These are phyloP conservation scores for Colletotrichum tropicale DNA, from an alignment of 2,329 filamentous ascomycete genomes.

Conservation along the genomic window DNA sequence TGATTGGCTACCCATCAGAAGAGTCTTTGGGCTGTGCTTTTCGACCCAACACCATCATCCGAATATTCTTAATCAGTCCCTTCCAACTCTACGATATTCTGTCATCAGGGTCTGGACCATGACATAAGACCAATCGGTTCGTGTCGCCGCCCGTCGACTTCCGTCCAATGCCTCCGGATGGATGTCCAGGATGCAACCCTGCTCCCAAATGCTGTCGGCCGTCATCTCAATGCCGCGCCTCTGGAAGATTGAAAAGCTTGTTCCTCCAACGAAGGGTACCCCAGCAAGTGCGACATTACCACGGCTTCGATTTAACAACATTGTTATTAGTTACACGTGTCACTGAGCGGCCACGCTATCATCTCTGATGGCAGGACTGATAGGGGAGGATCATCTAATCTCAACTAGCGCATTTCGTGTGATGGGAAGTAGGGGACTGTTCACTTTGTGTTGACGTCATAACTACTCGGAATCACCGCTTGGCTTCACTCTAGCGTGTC, in stretches of 20 bases:
- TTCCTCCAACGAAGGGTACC: not conserved
- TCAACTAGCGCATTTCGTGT: constrained; percentile 7
- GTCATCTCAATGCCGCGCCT: not conserved
- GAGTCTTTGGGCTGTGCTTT: not conserved
- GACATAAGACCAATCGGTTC: not conserved
- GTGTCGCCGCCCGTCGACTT: not conserved
- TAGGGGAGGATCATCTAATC: not conserved
- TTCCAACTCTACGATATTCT: not conserved
- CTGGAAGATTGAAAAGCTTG: not conserved
- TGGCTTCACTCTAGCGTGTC: not conserved
- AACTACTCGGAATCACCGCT: not conserved
- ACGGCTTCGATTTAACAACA: not conserved
- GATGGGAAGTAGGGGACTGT: constrained; percentile 1
- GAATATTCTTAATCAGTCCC: not conserved
- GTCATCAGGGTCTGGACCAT: not conserved
- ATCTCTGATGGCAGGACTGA: not conserved
- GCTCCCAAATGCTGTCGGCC: not conserved
- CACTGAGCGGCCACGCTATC: not conserved
- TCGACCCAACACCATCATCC: not conserved
- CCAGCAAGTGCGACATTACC: not conserved
- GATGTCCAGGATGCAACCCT: not conserved
- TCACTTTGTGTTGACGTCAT: constrained; percentile 13
- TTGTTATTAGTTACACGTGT: not conserved
- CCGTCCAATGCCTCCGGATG: not conserved
- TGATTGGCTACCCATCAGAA: not conserved